Percentiles rank a stretch among this genome's conserved stretches.
Evolutionary conservation across 1,139 yeast species (phyloP).

Genomic region (Suhomyces coccinellae): DNA sequence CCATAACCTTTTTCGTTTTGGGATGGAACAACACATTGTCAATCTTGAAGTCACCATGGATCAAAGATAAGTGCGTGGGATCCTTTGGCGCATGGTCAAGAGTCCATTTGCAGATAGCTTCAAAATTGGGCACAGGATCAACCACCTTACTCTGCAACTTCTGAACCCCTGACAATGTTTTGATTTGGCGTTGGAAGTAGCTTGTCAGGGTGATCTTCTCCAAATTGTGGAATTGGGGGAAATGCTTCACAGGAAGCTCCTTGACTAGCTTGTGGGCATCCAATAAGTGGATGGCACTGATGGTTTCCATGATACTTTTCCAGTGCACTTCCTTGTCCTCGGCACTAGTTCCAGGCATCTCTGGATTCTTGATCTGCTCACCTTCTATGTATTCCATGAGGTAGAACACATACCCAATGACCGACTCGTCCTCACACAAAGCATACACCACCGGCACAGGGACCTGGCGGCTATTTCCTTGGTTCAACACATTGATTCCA

Average conservation of each 20-base stretch:
- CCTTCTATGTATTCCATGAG: constrained; percentile 64
- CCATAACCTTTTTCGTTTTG: constrained; percentile 49
- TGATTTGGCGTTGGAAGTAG: constrained; percentile 58
- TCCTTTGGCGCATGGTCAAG: constrained; percentile 47
- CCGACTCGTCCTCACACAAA: constrained; percentile 53
- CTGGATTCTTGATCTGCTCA: constrained; percentile 58
- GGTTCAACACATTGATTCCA: constrained; percentile 42
- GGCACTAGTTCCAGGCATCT: constrained; percentile 40
- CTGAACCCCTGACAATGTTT: constrained; percentile 49
- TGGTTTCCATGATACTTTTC: constrained; percentile 53
- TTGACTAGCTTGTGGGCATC: constrained; percentile 47
- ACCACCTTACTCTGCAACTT: constrained; percentile 52
- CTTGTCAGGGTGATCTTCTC: constrained; percentile 25
- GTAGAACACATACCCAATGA: constrained; percentile 55
- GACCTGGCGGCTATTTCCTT: constrained; percentile 30
- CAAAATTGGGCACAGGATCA: constrained; percentile 53
- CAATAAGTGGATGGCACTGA: constrained; percentile 53
- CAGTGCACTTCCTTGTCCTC: constrained; percentile 36
- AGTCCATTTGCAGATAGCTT: constrained; percentile 45
- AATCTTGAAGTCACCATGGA: constrained; percentile 70
- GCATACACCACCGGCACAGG: constrained; percentile 51
- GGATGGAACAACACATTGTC: constrained; percentile 62
- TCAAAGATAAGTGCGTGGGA: constrained; percentile 46
- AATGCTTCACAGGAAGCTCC: constrained; percentile 46
- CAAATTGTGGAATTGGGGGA: constrained; percentile 45